Percentiles rank a stretch among this genome's conserved stretches.
Evolutionary conservation across 805 yeast species (phyloP).

Genomic region (Suhomyces xylopsoci): DNA sequence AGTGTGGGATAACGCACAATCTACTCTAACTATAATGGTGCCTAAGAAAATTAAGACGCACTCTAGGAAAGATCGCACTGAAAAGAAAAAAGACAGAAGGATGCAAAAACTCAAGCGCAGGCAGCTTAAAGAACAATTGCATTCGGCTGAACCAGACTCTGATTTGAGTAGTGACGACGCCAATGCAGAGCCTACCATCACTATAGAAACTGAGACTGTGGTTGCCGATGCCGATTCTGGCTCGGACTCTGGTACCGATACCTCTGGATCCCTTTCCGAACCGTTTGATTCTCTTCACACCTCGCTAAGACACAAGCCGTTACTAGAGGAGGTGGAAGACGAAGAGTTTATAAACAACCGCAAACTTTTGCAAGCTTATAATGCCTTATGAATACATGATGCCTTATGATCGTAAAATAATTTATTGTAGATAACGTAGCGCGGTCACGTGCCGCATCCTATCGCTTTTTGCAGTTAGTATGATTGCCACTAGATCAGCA

Average conservation of each 20-base stretch:
- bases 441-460: neutral
- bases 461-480: neutral
- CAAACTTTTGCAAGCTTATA: neutral
- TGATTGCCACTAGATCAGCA: neutral
- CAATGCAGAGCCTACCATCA: neutral
- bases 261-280: neutral
- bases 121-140: neutral
- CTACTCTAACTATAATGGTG: neutral
- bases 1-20: neutral
- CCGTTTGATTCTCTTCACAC: neutral
- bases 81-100: neutral
- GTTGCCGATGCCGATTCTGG: conserved; percentile 1
- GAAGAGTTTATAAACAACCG: conserved; percentile 23
- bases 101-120: conserved; percentile 6
- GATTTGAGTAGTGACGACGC: neutral
- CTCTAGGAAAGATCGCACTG: neutral
- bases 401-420: neutral
- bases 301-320: conserved; percentile 5
- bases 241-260: neutral
- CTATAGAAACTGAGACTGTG: neutral
- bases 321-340: conserved; percentile 30
- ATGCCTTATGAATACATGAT: neutral
- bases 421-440: neutral
- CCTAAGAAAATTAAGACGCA: neutral
- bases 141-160: neutral